Evolutionary conservation across 352 stramenopile genomes (phyloP).

Genomic region (Thalassiosira pacifica): DNA sequence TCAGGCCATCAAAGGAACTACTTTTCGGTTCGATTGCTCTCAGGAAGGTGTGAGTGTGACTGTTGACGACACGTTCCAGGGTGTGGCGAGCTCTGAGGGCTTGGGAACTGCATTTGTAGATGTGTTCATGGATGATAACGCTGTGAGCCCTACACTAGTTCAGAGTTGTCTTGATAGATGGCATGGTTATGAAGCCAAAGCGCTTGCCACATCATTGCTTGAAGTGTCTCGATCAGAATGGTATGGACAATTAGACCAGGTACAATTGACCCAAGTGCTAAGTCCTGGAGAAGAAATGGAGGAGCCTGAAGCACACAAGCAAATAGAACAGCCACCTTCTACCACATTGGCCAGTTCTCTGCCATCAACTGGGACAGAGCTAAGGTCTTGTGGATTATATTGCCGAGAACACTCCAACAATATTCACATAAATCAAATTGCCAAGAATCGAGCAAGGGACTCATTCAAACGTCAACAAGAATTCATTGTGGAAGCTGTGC

Average conservation of each 20-base stretch:
- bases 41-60: background rate
- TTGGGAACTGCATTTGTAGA: conserved; percentile 13
- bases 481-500: background rate
- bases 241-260: background rate
- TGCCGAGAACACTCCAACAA: background rate
- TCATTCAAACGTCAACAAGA: background rate
- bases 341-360: background rate
- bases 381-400: background rate
- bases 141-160: conserved; percentile 6
- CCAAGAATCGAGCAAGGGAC: background rate
- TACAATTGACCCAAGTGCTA: background rate
- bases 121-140: conserved; percentile 16
- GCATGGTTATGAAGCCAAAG: background rate
- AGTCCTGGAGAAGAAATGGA: background rate
- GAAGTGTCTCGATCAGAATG: background rate
- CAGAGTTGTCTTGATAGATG: background rate
- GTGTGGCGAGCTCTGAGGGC: background rate
- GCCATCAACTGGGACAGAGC: background rate
- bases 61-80: background rate
- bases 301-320: background rate
- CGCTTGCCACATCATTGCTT: background rate
- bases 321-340: background rate
- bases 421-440: background rate
- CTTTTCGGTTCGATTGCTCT: conserved; percentile 8
- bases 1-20: background rate